Base-by-base conservation (phyloP, 2,329 filamentous ascomycete genomes). In the Grosmannia huntii region DNA sequence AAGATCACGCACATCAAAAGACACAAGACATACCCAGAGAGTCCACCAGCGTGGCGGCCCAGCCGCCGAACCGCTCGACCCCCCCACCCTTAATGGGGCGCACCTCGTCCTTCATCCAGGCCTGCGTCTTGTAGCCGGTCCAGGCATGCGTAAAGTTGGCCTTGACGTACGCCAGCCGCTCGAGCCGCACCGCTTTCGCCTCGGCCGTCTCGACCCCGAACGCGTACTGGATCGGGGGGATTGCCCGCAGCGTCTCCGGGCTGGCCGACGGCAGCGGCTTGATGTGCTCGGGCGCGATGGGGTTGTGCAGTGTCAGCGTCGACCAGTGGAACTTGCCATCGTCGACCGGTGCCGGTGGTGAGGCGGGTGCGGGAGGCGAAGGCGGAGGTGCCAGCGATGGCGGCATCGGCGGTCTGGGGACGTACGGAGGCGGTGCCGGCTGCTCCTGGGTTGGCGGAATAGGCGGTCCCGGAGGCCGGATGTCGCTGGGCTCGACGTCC, bases 11-110 rank as follows among this genome's bases (percentile, higher is more conserved):
- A 5, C 36, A 9, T 33, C 36, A 38, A n/a, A n/a, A n/a, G n/a
- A n/a, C 36, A 4, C 12, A 38, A 11, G 12, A 68, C 72, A 72
- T 2, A 80, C 68, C 14, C 72, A 81, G 68, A 0, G 75, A 68
- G 64, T 81, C 79, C 6, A 81, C 75, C 46, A 81, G 65, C 2
- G 77, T 80, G 11, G 77, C 79, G 16, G 72, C 75, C 70, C 79
- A 80, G 36, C 73, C 73, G 5, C 72, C 73, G 63, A 79, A 78
- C n/a, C 53, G 53, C 68, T 73, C 36, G 72, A 71, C 7, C 77
- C 66, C 12, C 50, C 27, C 33, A 38, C 59, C 59, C 44, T 23
- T 50, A 11, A 60, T 23, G 2, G 76, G 76, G 60, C 68, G 69
- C 12, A 79, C 64, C 60, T 77, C 76, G 60, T 79, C 76, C 54